These are phyloP conservation scores for Cytauxzoon felis DNA, from an alignment of 169 alveolate genomes.

Conservation along the genomic window DNA sequence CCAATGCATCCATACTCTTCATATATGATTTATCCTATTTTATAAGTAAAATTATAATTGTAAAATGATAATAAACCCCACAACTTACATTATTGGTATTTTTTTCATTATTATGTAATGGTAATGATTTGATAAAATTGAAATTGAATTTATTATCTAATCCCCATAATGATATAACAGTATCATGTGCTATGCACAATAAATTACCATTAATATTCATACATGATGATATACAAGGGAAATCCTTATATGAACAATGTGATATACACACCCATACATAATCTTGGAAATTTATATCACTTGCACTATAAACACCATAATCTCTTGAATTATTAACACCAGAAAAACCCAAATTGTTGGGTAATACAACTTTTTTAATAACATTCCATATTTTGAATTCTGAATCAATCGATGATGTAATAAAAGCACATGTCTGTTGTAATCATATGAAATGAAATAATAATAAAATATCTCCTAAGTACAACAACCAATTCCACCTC, in stretches of 20 bases:
- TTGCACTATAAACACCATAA: slow-evolving; percentile 2
- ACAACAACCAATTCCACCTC: no score
- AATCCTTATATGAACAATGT: slow-evolving; percentile 27
- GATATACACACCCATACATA: slow-evolving; percentile 40
- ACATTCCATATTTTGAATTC: slow-evolving; percentile 41
- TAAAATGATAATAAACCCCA: no score
- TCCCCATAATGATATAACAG: slow-evolving; percentile 32
- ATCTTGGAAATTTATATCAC: slow-evolving; percentile 2
- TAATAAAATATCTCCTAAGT: no score
- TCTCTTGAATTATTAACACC: no score
- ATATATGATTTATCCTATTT: no score
- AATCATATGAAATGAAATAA: no score
- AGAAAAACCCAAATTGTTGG: slow-evolving; percentile 13
- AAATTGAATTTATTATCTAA: neutral
- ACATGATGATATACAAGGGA: slow-evolving; percentile 31
- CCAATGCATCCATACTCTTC: no score
- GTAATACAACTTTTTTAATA: slow-evolving; percentile 10
- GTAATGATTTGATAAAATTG: slow-evolving; percentile 6
- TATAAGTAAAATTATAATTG: no score
- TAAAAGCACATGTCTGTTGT: slow-evolving; percentile 14
- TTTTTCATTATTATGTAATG: neutral
- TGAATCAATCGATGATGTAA: slow-evolving; percentile 42
- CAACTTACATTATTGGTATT: no score
- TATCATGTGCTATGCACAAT: slow-evolving; percentile 25
- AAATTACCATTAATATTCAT: neutral